Conservation (phyloP, 2,329 filamentous ascomycete species). For the Colletotrichum ledebouriae region DNA sequence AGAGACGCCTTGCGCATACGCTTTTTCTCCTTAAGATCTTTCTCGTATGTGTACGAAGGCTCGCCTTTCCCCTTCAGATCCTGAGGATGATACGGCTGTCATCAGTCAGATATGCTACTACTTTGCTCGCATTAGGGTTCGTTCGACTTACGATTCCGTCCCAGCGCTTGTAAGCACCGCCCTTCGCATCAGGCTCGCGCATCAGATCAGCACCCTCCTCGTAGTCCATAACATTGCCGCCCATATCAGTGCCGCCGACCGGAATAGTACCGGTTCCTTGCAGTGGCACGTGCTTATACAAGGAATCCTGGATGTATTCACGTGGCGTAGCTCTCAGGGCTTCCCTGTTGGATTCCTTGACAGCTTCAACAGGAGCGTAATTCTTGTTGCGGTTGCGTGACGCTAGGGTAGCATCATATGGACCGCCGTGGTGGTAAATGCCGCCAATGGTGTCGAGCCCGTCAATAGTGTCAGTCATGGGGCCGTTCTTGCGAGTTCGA, state of each 20-base stretch:
- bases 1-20: constrained; percentile 46
- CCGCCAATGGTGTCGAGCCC: constrained; percentile 77
- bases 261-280: constrained; percentile 85
- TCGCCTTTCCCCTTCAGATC: constrained; percentile 89
- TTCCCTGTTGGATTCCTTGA: constrained; percentile 79
- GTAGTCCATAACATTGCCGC: constrained; percentile 81
- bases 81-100: constrained; percentile 76
- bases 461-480: constrained; percentile 85
- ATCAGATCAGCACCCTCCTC: constrained; percentile 90
- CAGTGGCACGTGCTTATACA: constrained; percentile 81
- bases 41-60: constrained; percentile 79
- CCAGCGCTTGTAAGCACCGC: constrained; percentile 84
- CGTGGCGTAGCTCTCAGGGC: constrained; percentile 84
- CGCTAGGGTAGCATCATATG: constrained; percentile 85
- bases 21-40: constrained; percentile 73
- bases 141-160: constrained; percentile 75
- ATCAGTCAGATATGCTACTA: constrained; percentile 18
- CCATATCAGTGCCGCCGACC: constrained; percentile 75
- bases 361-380: constrained; percentile 81
- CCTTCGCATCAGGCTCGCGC: constrained; percentile 75
- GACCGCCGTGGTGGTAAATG: constrained; percentile 89
- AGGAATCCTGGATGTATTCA: constrained; percentile 81
- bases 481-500: constrained; percentile 73
- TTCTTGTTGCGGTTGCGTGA: constrained; percentile 76
- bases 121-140: too few relatives aligned